Conservation (phyloP, 2,329 filamentous ascomycete species). For the Sclerotinia minor region DNA sequence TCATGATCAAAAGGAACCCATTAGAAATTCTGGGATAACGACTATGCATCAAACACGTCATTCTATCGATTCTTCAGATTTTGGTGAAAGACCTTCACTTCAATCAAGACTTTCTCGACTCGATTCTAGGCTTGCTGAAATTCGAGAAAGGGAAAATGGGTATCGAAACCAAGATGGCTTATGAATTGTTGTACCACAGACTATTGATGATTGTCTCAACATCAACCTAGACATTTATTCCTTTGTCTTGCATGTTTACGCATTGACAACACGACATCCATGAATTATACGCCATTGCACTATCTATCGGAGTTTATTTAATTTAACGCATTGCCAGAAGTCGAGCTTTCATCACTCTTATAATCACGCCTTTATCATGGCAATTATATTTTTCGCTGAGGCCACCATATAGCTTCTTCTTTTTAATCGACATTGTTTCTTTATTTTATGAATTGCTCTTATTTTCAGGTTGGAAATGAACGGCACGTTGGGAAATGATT, state of each 20-base stretch:
- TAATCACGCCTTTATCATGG: neutral
- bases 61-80: constrained; percentile 41
- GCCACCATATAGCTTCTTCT: neutral
- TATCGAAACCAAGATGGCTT: constrained; percentile 13
- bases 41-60: constrained; percentile 53
- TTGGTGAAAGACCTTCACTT: constrained; percentile 35
- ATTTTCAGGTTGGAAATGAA: constrained; percentile 7
- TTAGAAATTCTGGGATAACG: constrained; percentile 53
- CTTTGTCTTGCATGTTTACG: constrained; percentile 14
- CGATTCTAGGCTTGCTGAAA: constrained; percentile 37
- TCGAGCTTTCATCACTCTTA: constrained; percentile 3
- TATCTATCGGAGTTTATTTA: constrained; percentile 15
- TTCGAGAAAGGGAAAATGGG: constrained; percentile 35
- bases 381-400: constrained; percentile 10
- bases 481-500: constrained; percentile 19
- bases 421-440: constrained; percentile 17
- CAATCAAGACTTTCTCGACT: constrained; percentile 37
- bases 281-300: neutral
- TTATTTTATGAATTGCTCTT: constrained; percentile 9
- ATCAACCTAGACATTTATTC: neutral
- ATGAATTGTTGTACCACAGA: constrained; percentile 4
- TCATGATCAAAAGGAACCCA: constrained; percentile 39
- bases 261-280: constrained; percentile 10
- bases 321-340: neutral
- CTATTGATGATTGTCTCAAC: neutral